phyloP scores from a whole-genome alignment of 768 basidiomycete species.

The Pleurotus platypus region DNA sequence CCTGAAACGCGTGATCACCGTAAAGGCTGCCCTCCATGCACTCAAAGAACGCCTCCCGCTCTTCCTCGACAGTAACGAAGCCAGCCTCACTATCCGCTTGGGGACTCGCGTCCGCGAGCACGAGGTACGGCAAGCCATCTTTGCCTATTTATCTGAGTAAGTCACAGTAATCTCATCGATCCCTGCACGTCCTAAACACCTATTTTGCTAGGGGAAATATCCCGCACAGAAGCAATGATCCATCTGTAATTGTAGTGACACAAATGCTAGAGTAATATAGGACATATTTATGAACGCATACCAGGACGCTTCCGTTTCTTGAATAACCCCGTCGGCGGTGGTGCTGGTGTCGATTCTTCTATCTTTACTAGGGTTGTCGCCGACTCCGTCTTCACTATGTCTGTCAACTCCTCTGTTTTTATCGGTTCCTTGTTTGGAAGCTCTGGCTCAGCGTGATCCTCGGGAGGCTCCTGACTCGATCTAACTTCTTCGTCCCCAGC shows the following conservation, averaged over 20 bases:
- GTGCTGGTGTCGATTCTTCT: background rate
- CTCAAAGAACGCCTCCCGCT: background rate
- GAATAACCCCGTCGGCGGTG: background rate
- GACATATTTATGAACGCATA: background rate
- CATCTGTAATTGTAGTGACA: conserved; percentile 1
- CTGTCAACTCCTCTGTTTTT: background rate
- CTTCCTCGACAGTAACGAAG: background rate
- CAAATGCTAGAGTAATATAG: background rate
- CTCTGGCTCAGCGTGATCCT: conserved; percentile 20
- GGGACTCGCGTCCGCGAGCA: background rate
- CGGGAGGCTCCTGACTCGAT: conserved; percentile 20
- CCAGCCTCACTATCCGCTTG: background rate
- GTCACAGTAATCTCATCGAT: background rate
- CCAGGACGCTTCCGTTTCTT: conserved; percentile 5
- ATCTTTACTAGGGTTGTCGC: background rate
- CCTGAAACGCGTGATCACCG: background rate
- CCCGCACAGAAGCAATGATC: background rate
- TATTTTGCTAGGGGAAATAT: background rate
- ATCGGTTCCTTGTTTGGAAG: background rate
- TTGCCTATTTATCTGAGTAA: conserved; percentile 2
- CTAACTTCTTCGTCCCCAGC: conserved; percentile 17
- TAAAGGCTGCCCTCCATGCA: background rate
- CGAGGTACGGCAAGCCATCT: conserved; percentile 4
- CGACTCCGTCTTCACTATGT: background rate
- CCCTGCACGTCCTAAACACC: background rate